Base-by-base conservation (phyloP, 306 rosid genomes). In the Sechiopsis laciniata region DNA sequence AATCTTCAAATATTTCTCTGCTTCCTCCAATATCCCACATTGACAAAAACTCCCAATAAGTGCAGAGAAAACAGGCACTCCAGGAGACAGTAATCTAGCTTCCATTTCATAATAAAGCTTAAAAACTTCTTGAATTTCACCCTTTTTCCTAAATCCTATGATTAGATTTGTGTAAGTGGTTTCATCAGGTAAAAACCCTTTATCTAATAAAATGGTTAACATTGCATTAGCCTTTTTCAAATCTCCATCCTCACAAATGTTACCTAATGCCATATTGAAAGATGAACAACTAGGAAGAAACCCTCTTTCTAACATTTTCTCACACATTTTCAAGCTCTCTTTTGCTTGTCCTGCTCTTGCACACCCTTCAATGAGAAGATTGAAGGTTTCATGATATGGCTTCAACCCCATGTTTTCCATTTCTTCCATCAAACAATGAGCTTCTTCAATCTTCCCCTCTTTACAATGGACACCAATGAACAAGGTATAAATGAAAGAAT, bases 71-170 rank as follows among this genome's bases (percentile, higher is more conserved):
- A 86, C 84, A n/a, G 78, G 67, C 40, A 83, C 54, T 45, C 90
- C 90, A 42, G 96, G 93, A 79, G 79, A 72, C 16, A 88, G 19
- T 10, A 81, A 82, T 74, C 67, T 83, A 53, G 81, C 74, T 81
- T 82, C 90, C 96, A 88, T 87, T 71, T 90, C 98, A 66, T 85
- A 82, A 82, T 83, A 90, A 60, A 90, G 80, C 84, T 93, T 90
- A n/a, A 88, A 71, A 70, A 81, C 83, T 68, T 82, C 90, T 40
- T 80, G 78, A 76, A 65, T 79, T 76, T 85, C 80, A 19, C 73
- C 75, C 14, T 76, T 86, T 57, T 53, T 51, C 32, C 79, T 83
- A 75, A 82, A 93, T 58, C 96, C 97, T 19, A 73, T 50, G 19
- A 90, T 85, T 79, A 88, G 77, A 70, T 21, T 74, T 58, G 80